Conservation (phyloP, 257 asterid genomes). For the Primulina huaijiensis region DNA sequence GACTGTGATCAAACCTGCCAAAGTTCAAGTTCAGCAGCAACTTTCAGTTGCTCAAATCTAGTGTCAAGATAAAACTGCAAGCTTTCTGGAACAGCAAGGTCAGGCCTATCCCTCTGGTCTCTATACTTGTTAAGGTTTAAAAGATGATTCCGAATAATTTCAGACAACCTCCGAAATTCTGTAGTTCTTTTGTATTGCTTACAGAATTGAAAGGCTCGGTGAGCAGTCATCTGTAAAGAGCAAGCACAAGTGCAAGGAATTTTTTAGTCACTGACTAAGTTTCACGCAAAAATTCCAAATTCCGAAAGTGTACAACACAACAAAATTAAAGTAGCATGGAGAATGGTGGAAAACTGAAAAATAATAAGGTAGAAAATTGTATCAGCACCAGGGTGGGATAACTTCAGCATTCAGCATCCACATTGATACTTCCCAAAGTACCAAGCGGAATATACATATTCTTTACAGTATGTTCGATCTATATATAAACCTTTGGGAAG, state of each 20-base stretch:
- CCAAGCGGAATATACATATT: too few species aligned
- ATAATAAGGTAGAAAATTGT: not conserved
- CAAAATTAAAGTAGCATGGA: too few species aligned
- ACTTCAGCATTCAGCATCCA: not conserved
- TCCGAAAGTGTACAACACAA: too few species aligned
- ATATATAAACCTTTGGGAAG: too few species aligned
- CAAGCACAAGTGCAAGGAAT: too few species aligned
- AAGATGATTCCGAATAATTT: constrained; percentile 85
- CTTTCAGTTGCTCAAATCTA: constrained; percentile 88
- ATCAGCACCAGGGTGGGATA: too few species aligned
- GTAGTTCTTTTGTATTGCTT: constrained; percentile 90
- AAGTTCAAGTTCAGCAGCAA: constrained; percentile 85
- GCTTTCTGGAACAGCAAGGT: constrained; percentile 81
- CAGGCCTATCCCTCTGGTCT: constrained; percentile 96
- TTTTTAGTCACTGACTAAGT: too few species aligned
- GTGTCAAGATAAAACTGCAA: constrained; percentile 87
- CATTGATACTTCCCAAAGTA: too few species aligned
- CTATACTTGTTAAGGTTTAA: constrained; percentile 86
- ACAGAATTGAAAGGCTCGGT: constrained; percentile 95
- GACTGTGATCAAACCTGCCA: constrained; percentile 71
- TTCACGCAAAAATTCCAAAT: too few species aligned
- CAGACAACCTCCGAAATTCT: constrained; percentile 88
- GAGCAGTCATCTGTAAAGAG: constrained; percentile 70
- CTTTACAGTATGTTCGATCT: too few species aligned
- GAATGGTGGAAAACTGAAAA: not conserved